Percentiles rank a stretch among this genome's conserved stretches.
Evolutionary conservation across 495 filamentous ascomycete species (phyloP).

Genomic region (Annulohypoxylon bovei): DNA sequence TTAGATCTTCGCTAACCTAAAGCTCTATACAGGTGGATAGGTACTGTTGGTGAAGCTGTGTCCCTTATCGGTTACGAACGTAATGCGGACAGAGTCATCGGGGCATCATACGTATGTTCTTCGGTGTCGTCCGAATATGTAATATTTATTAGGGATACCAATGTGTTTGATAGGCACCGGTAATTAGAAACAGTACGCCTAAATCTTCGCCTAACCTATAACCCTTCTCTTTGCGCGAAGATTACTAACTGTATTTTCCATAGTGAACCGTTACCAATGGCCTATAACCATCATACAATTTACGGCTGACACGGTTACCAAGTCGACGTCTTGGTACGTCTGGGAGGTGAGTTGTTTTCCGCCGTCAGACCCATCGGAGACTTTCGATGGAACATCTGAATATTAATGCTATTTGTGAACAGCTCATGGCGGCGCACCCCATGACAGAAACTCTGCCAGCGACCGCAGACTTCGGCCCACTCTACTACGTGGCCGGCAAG

Average conservation of each 20-base stretch:
- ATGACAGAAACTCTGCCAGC: conserved; percentile 66
- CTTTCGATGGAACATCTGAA: background rate
- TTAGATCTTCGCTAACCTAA: conserved; percentile 49
- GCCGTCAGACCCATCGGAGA: background rate
- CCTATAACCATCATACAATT: conserved; percentile 59
- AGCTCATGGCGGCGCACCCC: conserved; percentile 62
- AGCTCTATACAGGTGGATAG: conserved; percentile 57
- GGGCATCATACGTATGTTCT: conserved; percentile 45
- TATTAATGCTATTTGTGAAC: conserved; percentile 49
- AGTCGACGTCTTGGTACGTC: conserved; percentile 54
- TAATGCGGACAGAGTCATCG: conserved; percentile 66
- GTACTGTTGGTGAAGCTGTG: conserved; percentile 71
- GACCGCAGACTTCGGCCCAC: conserved; percentile 58
- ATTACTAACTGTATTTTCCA: background rate
- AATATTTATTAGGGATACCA: background rate
- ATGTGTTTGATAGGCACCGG: conserved; percentile 44
- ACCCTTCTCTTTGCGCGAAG: background rate
- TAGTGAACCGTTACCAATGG: conserved; percentile 57
- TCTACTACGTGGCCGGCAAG: conserved; percentile 67
- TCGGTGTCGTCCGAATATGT: background rate
- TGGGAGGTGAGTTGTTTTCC: conserved; percentile 55
- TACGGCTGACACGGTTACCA: conserved; percentile 63
- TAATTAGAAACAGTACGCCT: conserved; percentile 47
- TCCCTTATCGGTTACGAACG: conserved; percentile 74
- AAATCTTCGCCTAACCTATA: background rate